Base-by-base conservation (phyloP, 352 stramenopile genomes). In the Halophytophthora polymorphica region DNA sequence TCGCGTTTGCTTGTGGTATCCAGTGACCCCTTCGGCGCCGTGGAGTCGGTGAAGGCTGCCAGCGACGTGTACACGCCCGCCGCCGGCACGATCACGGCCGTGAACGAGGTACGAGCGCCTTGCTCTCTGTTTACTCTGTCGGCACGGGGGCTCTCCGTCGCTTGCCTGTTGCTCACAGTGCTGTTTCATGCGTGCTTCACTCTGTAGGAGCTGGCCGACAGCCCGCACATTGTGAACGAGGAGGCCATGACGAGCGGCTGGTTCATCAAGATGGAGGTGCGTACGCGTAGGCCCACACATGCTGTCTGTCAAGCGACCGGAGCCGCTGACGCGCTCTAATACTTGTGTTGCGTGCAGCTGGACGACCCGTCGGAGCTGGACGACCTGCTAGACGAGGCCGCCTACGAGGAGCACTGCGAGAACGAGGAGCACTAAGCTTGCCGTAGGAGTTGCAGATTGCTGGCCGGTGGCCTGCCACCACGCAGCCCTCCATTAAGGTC, bases 21-120 rank as follows among this genome's bases (percentile, higher is more conserved):
- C 45, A 97, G 87, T 37, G 86, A 98, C 28, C 66, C 74, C 28
- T 99, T 99, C 68, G 96, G 94, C 54, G 94, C 90, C 37, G 96
- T 99, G 3, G 97, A 99, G 77, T 99, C 96, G 22, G 96, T 99
- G 44, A 99, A 99, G 85, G 96, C 96, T 41, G 96, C 97, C 21
- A 98, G 86, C 23, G 97, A 99, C 53, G 91, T 99, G 47, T 99
- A 99, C 75, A 74, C 83, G 35, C 96, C 96, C 34, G 90, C 97
- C 18, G 70, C 71, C 38, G 96, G 97, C 55, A 97, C 82, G 36
- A 79, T 99, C 34, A 59, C 95, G 28, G 96, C 96, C 47, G 64
- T 98, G 6, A 99, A 99, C 70, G 85, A 97, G 61, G 82, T 89
- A 25, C 15, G 56, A 5, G 17, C 33, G 3, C 19, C n/a, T n/a